A percentile compares a stretch with the other conserved stretches of the same genome.
Evolutionary conservation across 495 filamentous ascomycete species (phyloP).

Genomic region (Corynascus novoguineensis): DNA sequence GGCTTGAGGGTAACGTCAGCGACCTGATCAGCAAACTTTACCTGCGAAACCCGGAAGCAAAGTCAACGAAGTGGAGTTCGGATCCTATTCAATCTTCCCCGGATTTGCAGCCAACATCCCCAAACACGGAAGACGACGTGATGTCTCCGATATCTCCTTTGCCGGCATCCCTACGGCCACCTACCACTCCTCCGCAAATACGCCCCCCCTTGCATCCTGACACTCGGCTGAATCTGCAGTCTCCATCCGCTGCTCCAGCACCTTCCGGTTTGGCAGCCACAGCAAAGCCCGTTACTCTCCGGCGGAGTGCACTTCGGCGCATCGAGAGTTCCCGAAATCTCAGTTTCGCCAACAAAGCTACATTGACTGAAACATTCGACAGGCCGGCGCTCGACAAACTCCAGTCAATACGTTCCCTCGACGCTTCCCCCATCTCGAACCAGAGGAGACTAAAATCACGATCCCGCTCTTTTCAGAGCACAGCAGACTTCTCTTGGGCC

Average conservation of each 20-base stretch:
- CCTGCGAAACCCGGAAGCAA: not conserved
- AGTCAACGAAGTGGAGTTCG: not conserved
- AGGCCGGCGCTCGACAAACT: not conserved
- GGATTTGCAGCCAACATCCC: not conserved
- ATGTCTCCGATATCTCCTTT: constrained; percentile 7
- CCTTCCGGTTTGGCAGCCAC: not conserved
- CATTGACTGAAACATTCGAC: not conserved
- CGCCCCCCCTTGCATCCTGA: not conserved
- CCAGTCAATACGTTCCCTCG: not conserved
- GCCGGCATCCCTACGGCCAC: not conserved
- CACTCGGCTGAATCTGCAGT: not conserved
- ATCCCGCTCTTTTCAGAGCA: too few relatives aligned
- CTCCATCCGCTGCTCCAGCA: not conserved
- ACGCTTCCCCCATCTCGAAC: not conserved
- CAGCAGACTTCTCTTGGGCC: not conserved
- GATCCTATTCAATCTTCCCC: not conserved
- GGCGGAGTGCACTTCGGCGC: constrained; percentile 10
- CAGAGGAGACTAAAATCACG: not conserved
- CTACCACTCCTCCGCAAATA: not conserved
- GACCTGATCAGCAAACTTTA: constrained; percentile 3
- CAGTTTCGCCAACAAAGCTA: not conserved
- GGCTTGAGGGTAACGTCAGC: constrained; percentile 10
- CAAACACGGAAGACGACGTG: not conserved
- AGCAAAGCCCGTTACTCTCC: not conserved
- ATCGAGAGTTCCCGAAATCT: constrained; percentile 21